Percentiles rank a stretch among this genome's conserved stretches.
Evolutionary conservation across 23 red algal genomes (phyloP).

Genomic region (Chondrus crispus): DNA sequence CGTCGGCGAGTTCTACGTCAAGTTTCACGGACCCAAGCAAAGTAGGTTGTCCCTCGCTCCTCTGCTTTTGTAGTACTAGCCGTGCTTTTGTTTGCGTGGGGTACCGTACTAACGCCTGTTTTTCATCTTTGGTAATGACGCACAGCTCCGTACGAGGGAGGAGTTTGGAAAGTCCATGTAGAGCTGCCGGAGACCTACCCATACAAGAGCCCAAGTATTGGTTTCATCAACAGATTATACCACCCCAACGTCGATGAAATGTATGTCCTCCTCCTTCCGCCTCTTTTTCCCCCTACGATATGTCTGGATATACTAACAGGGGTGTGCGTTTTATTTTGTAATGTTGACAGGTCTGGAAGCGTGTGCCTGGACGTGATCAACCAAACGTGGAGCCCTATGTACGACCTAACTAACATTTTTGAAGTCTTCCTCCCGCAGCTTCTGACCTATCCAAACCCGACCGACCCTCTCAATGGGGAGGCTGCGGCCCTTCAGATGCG

Average conservation of each 20-base stretch:
- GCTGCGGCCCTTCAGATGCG: constrained; percentile 97
- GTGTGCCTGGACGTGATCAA: constrained; percentile 99
- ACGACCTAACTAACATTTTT: constrained; percentile 99
- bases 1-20: constrained; percentile 93
- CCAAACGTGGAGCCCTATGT: constrained; percentile 99
- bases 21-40: constrained; percentile 94
- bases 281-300: not conserved
- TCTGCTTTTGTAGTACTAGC: not conserved
- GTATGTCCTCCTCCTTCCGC: constrained; percentile 29
- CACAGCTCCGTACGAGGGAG: constrained; percentile 93
- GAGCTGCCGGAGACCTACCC: constrained; percentile 98
- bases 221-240: constrained; percentile 96
- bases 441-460: constrained; percentile 98
- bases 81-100: not conserved
- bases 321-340: not conserved
- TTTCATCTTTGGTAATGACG: not conserved
- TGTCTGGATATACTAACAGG: not conserved
- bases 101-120: not conserved
- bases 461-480: constrained; percentile 98
- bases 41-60: constrained; percentile 31
- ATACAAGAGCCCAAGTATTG: constrained; percentile 98
- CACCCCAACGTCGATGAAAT: constrained; percentile 99
- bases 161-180: constrained; percentile 98
- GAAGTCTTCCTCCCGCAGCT: constrained; percentile 99
- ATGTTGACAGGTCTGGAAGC: constrained; percentile 75